Evolutionary conservation across 2,329 filamentous ascomycete genomes (phyloP).

Genomic region (Apiospora sp.): DNA sequence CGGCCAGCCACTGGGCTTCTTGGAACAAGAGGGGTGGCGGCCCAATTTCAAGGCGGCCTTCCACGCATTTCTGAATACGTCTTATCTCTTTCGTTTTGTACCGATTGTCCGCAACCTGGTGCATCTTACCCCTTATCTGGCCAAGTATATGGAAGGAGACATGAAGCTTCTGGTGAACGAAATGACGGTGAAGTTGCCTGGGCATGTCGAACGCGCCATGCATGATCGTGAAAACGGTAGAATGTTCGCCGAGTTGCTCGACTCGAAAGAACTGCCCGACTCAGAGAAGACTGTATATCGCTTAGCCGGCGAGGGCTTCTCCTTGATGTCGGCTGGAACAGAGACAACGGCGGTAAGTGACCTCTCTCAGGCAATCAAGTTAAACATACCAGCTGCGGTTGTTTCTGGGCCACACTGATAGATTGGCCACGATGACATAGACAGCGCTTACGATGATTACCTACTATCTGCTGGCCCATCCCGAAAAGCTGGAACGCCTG

Average conservation of each 20-base stretch:
- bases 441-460: no score
- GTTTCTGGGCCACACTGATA: no score
- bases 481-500: neutral
- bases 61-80: conserved; percentile 33
- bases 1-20: conserved; percentile 33
- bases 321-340: conserved; percentile 48
- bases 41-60: conserved; percentile 32
- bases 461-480: neutral
- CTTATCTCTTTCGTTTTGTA: conserved; percentile 35
- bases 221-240: conserved; percentile 45
- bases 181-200: conserved; percentile 31
- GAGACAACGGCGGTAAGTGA: conserved; percentile 46
- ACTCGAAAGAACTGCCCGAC: conserved; percentile 42
- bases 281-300: conserved; percentile 45
- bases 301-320: conserved; percentile 49
- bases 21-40: conserved; percentile 27
- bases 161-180: conserved; percentile 28
- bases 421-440: no score
- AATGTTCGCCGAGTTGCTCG: conserved; percentile 46
- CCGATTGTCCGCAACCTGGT: conserved; percentile 27
- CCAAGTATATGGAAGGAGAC: conserved; percentile 34
- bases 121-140: conserved; percentile 31
- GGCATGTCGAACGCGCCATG: conserved; percentile 41
- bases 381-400: no score
- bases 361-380: no score